Conservation (phyloP, 306 rosid genomes). For the Quercus bicolor region DNA sequence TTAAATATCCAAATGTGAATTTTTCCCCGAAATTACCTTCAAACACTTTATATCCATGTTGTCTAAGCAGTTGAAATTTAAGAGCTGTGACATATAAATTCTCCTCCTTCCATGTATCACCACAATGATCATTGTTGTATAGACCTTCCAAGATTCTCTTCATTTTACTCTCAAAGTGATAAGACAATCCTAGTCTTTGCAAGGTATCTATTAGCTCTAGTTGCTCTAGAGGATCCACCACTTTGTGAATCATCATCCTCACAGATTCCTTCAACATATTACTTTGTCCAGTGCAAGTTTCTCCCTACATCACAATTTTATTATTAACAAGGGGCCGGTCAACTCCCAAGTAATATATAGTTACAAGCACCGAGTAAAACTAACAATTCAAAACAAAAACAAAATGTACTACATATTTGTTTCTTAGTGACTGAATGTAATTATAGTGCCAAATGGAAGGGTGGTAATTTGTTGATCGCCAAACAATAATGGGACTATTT, state of each 20-base stretch:
- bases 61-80: no score
- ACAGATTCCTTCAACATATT: not conserved
- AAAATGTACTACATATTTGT: no score
- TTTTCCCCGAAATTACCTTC: not conserved
- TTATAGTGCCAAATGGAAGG: no score
- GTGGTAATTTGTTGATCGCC: no score
- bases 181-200: slow-evolving; percentile 24
- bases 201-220: slow-evolving; percentile 2
- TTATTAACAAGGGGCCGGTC: no score
- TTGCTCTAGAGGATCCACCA: not conserved
- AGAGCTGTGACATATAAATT: not conserved
- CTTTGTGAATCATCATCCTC: not conserved
- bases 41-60: not conserved
- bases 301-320: no score
- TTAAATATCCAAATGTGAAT: no score
- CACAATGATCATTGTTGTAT: not conserved
- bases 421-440: no score
- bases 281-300: not conserved
- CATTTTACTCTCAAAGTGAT: slow-evolving; percentile 20
- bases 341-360: no score
- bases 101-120: not conserved
- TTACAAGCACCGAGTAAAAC: no score
- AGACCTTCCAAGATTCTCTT: not conserved
- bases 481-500: no score
- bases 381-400: no score